Conservation (phyloP, 2,329 filamentous ascomycete genomes). For the Phialophora verrucosa region DNA sequence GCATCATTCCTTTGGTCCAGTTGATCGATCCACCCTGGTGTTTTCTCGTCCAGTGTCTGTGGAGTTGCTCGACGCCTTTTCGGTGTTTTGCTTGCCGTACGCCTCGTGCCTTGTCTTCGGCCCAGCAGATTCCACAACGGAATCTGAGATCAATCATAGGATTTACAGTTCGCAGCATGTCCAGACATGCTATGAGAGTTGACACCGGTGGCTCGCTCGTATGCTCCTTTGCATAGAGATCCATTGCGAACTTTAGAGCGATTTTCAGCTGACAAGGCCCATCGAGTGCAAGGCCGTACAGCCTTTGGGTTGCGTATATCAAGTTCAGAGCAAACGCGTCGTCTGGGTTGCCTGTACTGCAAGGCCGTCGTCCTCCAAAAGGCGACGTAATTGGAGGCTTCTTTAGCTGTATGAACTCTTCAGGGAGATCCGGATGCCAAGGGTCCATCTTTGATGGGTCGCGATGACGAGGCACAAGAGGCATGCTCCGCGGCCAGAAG, state of each 20-base stretch:
- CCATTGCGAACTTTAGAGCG: slow-evolving; percentile 40
- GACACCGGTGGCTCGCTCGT: slow-evolving; percentile 10
- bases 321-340: slow-evolving; percentile 39
- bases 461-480: slow-evolving; percentile 42
- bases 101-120: slow-evolving; percentile 16
- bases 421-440: slow-evolving; percentile 41
- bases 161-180: slow-evolving; percentile 29
- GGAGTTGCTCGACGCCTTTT: slow-evolving; percentile 26
- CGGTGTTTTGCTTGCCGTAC: slow-evolving; percentile 21
- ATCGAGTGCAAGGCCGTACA: slow-evolving; percentile 37
- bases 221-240: slow-evolving; percentile 18
- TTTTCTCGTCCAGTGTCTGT: slow-evolving; percentile 36
- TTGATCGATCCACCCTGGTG: slow-evolving; percentile 20
- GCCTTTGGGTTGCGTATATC: slow-evolving; percentile 35
- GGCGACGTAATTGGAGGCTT: slow-evolving; percentile 29
- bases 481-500: slow-evolving; percentile 44
- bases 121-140: slow-evolving; percentile 34
- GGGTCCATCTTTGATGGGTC: slow-evolving; percentile 33
- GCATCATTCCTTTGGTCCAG: slow-evolving; percentile 32
- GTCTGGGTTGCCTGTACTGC: slow-evolving; percentile 14
- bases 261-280: slow-evolving; percentile 39
- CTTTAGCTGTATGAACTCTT: slow-evolving; percentile 29
- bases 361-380: slow-evolving; percentile 35
- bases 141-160: slow-evolving; percentile 32
- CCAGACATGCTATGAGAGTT: slow-evolving; percentile 19